Conservation (phyloP, 306 rosid genomes). For the Rosa multiflora region DNA sequence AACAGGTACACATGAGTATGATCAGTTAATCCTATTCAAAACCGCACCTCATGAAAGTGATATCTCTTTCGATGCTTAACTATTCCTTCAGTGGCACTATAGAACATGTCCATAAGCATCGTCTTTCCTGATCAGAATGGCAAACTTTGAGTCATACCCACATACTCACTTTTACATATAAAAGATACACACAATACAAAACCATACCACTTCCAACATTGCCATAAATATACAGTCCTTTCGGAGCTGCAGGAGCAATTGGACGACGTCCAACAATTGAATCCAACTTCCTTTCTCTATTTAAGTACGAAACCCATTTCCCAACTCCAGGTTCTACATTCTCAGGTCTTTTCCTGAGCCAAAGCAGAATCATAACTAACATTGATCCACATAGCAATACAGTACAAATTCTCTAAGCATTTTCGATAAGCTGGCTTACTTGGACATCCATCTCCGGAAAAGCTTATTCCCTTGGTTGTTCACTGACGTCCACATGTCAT, state of each 20-base stretch:
- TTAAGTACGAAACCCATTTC: constrained; percentile 94
- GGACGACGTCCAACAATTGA: constrained; percentile 74
- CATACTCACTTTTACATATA: constrained; percentile 19
- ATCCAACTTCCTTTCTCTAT: constrained; percentile 88
- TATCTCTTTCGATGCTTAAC: constrained; percentile 83
- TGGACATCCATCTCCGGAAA: constrained; percentile 51
- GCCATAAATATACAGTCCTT: constrained; percentile 92
- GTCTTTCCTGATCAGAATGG: constrained; percentile 71
- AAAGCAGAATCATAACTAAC: constrained; percentile 3
- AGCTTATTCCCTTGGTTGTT: constrained; percentile 40
- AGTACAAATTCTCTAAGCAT: background rate
- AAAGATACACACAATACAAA: constrained; percentile 16
- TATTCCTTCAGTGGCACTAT: constrained; percentile 72
- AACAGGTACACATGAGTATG: constrained; percentile 7
- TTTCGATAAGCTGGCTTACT: constrained; percentile 38
- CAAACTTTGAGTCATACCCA: constrained; percentile 24
- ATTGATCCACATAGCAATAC: constrained; percentile 9
- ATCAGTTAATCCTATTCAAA: constrained; percentile 6
- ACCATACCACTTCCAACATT: constrained; percentile 87
- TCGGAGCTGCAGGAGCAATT: constrained; percentile 81
- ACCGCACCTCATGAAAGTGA: constrained; percentile 93
- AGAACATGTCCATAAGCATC: constrained; percentile 99
- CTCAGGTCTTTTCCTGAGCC: constrained; percentile 58
- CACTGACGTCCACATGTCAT: constrained; percentile 47
- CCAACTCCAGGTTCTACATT: constrained; percentile 86